phyloP scores from a whole-genome alignment of 495 filamentous ascomycete genomes.

The Collariella sp. region DNA sequence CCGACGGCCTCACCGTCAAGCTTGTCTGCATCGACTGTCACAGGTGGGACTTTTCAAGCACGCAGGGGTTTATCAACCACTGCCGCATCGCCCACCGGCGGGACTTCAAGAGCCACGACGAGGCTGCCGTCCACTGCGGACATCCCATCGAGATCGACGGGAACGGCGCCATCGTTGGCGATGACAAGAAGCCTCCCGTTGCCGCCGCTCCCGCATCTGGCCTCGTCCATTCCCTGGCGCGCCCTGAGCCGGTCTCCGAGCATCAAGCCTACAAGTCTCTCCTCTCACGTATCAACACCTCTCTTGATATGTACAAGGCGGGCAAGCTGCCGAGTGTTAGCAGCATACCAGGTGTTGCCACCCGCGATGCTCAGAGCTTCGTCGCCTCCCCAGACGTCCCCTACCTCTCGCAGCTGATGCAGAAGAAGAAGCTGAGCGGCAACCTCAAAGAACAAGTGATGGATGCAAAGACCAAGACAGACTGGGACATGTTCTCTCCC shows the following conservation, averaged over 20 bases:
- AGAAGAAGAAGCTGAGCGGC: constrained; percentile 52
- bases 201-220: constrained; percentile 29
- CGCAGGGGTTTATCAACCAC: constrained; percentile 97
- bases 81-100: constrained; percentile 89
- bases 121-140: constrained; percentile 82
- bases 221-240: constrained; percentile 62
- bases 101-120: constrained; percentile 89
- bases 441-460: constrained; percentile 54
- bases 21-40: constrained; percentile 84
- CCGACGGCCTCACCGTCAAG: constrained; percentile 54
- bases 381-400: constrained; percentile 61
- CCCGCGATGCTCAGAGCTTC: constrained; percentile 33
- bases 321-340: constrained; percentile 39
- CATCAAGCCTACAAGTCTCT: constrained; percentile 44
- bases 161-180: constrained; percentile 45
- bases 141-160: constrained; percentile 67
- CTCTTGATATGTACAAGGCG: constrained; percentile 37
- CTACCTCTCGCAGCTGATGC: constrained; percentile 63
- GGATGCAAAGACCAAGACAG: constrained; percentile 48
- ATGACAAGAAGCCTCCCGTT: constrained; percentile 41
- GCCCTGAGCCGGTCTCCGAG: constrained; percentile 47
- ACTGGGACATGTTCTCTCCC: constrained; percentile 43
- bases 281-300: constrained; percentile 40
- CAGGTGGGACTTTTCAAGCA: constrained; percentile 83
- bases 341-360: constrained; percentile 28